Conservation (phyloP, 1,284 basidiomycete genomes). For the Apiotrichum akiyoshidainum region DNA sequence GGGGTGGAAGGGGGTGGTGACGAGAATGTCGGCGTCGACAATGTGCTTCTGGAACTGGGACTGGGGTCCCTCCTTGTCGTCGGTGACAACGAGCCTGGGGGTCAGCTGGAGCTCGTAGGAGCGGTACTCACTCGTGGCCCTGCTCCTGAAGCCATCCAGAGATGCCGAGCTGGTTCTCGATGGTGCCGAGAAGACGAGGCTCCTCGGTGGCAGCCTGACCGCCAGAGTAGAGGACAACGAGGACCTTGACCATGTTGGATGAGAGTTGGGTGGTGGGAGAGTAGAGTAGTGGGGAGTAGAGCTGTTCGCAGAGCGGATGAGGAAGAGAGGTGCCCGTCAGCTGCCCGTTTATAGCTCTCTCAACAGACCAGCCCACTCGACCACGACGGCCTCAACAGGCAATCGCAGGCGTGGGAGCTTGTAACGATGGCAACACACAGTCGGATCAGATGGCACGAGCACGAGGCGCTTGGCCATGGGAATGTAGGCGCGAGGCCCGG, state of each 20-base stretch:
- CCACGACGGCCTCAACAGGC: no score
- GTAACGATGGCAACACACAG: no score
- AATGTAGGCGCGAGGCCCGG: no score
- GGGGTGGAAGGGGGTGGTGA: slow-evolving; percentile 86
- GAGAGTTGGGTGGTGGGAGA: neutral
- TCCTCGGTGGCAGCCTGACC: slow-evolving; percentile 67
- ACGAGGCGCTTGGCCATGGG: no score
- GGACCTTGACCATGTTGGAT: slow-evolving; percentile 56
- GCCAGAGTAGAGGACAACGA: slow-evolving; percentile 65
- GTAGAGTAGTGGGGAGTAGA: neutral
- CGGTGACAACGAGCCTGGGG: slow-evolving; percentile 58
- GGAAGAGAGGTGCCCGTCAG: neutral
- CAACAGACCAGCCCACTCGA: no score
- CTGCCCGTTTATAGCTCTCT: neutral
- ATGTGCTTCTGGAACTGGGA: slow-evolving; percentile 86
- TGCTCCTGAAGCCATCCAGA: slow-evolving; percentile 66
- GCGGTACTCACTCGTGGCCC: slow-evolving; percentile 67
- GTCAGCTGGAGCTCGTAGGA: slow-evolving; percentile 6
- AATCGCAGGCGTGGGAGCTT: no score
- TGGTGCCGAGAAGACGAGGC: slow-evolving; percentile 79
- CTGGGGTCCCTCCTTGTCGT: slow-evolving; percentile 81
- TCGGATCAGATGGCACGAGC: no score
- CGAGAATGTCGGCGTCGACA: slow-evolving; percentile 59
- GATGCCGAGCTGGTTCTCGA: slow-evolving; percentile 84
- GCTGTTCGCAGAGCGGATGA: neutral